phyloP scores from a whole-genome alignment of 805 yeast species.

The Metschnikowia peoriensis region DNA sequence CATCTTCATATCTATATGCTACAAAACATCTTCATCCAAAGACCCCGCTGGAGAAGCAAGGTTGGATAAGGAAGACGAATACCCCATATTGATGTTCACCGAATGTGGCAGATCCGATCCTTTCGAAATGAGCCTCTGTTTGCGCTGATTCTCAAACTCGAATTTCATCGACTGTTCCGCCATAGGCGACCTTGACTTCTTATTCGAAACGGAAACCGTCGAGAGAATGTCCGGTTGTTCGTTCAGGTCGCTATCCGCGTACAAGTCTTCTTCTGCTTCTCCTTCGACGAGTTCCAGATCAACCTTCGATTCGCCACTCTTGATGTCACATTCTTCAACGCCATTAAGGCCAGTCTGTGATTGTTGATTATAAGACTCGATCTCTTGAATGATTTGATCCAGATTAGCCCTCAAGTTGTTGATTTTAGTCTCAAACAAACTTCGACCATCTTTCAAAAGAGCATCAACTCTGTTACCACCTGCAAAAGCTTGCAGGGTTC shows the following conservation, averaged over 20 bases:
- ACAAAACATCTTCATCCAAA: constrained; percentile 10
- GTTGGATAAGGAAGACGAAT: constrained; percentile 19
- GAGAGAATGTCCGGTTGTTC: background rate
- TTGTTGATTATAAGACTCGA: constrained; percentile 15
- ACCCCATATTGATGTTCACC: constrained; percentile 17
- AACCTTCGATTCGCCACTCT: background rate
- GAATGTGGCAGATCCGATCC: constrained; percentile 18
- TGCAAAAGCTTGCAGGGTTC: constrained; percentile 29
- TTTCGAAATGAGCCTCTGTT: constrained; percentile 20
- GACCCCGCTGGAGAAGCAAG: constrained; percentile 19
- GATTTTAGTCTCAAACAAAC: constrained; percentile 39
- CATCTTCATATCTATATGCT: background rate
- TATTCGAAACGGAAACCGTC: constrained; percentile 2
- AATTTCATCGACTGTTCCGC: constrained; percentile 16
- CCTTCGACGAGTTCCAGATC: background rate
- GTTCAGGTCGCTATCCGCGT: constrained; percentile 10
- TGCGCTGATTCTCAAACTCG: constrained; percentile 18
- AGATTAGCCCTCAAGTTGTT: constrained; percentile 35
- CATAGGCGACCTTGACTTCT: constrained; percentile 19
- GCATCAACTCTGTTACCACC: constrained; percentile 21
- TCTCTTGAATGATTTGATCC: constrained; percentile 10
- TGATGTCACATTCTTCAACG: constrained; percentile 16
- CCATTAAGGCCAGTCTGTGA: constrained; percentile 13
- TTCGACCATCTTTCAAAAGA: constrained; percentile 45
- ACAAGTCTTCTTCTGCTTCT: constrained; percentile 12